phyloP scores from a whole-genome alignment of 352 stramenopile species.

The Elongisporangium prolatum region DNA sequence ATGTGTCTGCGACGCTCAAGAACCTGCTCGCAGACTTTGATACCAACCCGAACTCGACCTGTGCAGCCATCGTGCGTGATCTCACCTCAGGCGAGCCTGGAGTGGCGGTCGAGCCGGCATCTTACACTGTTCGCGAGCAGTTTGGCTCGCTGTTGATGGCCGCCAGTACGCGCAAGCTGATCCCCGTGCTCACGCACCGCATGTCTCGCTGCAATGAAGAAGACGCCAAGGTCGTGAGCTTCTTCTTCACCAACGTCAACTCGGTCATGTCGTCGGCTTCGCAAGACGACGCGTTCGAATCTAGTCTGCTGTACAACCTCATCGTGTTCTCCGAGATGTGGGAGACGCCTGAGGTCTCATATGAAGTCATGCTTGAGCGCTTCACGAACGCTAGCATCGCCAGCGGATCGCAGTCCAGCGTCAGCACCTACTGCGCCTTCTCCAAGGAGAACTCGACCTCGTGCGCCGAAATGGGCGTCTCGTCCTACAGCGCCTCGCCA shows the following conservation, averaged over 20 bases:
- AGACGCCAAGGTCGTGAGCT: constrained; percentile 19
- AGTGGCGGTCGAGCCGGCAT: constrained; percentile 9
- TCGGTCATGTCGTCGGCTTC: background rate
- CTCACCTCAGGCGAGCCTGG: background rate
- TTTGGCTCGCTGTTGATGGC: constrained; percentile 25
- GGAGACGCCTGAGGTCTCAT: constrained; percentile 23
- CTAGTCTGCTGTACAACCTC: constrained; percentile 39
- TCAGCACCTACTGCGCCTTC: constrained; percentile 49
- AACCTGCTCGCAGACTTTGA: constrained; percentile 18
- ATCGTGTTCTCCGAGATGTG: constrained; percentile 55
- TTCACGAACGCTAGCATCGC: constrained; percentile 21
- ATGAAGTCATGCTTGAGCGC: constrained; percentile 8
- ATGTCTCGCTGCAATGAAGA: constrained; percentile 23
- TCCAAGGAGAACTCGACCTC: constrained; percentile 31
- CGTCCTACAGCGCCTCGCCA: constrained; percentile 7
- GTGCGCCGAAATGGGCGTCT: constrained; percentile 14
- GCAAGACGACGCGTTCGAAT: constrained; percentile 23
- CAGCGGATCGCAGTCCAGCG: constrained; percentile 13
- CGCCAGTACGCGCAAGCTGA: constrained; percentile 16
- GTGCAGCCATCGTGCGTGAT: constrained; percentile 10
- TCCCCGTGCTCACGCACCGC: constrained; percentile 31
- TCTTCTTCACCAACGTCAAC: constrained; percentile 18
- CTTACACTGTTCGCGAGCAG: constrained; percentile 14
- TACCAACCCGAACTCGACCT: constrained; percentile 18
- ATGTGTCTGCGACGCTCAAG: constrained; percentile 11